phyloP scores from a whole-genome alignment of 75 land plant species.

The Pseudotsuga menziesii region DNA sequence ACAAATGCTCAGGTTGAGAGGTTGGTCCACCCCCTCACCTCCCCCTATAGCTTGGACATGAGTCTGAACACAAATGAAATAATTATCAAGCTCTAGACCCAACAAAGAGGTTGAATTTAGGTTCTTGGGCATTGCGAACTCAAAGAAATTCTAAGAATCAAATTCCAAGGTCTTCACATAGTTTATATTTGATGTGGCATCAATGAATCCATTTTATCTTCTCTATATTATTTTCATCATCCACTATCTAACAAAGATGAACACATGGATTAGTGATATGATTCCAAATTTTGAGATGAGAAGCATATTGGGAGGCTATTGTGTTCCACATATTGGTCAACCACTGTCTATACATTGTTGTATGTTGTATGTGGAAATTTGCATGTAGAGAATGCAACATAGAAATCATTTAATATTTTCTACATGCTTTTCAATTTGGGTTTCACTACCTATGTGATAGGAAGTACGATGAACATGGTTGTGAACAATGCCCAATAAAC shows the following conservation, averaged over 20 bases:
- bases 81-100: no score
- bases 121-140: no score
- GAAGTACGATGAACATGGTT: constrained; percentile 80
- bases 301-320: constrained; percentile 48
- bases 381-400: constrained; percentile 39
- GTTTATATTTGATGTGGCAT: no score
- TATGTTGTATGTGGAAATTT: constrained; percentile 66
- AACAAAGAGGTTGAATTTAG: no score
- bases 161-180: no score
- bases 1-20: no score
- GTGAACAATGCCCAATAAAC: constrained; percentile 55
- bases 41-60: no score
- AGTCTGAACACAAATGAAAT: no score
- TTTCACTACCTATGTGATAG: constrained; percentile 68
- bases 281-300: constrained; percentile 30
- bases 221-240: no score
- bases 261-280: constrained; percentile 52
- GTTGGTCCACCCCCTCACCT: no score
- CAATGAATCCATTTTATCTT: no score
- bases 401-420: constrained; percentile 41
- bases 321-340: constrained; percentile 57
- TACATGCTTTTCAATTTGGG: constrained; percentile 76
- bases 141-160: no score
- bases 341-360: constrained; percentile 52
- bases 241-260: constrained; percentile 17